Evolutionary conservation across 106 monocot species (phyloP).

Genomic region (Dendrobium chrysotoxum): DNA sequence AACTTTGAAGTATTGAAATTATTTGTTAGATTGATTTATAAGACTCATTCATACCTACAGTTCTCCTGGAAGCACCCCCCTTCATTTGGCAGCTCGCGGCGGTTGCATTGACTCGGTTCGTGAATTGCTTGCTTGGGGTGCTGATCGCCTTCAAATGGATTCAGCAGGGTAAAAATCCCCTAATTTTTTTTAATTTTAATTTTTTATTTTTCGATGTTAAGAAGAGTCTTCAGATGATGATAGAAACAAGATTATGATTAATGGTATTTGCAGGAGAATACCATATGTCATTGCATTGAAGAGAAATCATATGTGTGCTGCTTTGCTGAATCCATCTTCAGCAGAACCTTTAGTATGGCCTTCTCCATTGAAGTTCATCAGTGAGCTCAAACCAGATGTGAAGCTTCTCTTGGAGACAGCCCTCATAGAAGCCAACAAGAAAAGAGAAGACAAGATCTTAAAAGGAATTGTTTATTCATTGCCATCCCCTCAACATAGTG

Average conservation of each 20-base stretch:
- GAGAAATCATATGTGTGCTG: constrained; percentile 66
- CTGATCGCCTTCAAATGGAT: constrained; percentile 83
- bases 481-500: constrained; percentile 43
- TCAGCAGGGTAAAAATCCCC: constrained; percentile 57
- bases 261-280: constrained; percentile 53
- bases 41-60: constrained; percentile 17
- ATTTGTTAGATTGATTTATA: neutral
- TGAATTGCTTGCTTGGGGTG: constrained; percentile 88
- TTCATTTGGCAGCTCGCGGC: constrained; percentile 86
- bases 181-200: neutral
- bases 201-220: neutral
- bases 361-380: constrained; percentile 85
- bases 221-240: too few relatives aligned
- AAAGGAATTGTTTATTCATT: constrained; percentile 43
- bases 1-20: neutral
- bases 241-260: neutral
- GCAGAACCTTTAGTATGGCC: constrained; percentile 96
- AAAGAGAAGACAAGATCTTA: constrained; percentile 75
- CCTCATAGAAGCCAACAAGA: constrained; percentile 73
- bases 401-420: constrained; percentile 76
- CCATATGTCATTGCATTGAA: constrained; percentile 72
- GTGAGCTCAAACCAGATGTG: constrained; percentile 64
- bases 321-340: constrained; percentile 79
- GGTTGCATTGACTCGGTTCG: constrained; percentile 86
- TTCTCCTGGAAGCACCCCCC: constrained; percentile 79